Conservation (phyloP, 2,329 filamentous ascomycete species). For the Fusarium sp. region DNA sequence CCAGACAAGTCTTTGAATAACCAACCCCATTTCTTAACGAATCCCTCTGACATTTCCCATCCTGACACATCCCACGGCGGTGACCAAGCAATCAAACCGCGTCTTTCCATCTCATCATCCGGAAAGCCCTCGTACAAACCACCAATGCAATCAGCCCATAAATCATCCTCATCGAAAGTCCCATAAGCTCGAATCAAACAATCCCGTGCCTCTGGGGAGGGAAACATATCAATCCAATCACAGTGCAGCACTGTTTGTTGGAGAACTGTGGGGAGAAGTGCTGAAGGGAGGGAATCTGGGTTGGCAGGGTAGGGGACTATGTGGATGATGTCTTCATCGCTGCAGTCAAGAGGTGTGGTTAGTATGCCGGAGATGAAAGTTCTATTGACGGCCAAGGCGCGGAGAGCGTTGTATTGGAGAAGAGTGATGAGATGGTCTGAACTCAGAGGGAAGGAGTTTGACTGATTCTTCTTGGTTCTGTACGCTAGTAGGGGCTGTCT, state of each 20-base stretch:
- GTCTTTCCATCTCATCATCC: constrained; percentile 51
- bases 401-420: constrained; percentile 24
- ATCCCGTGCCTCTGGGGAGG: constrained; percentile 1
- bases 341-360: constrained; percentile 11
- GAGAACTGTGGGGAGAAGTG: constrained; percentile 13
- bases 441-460: constrained; percentile 1
- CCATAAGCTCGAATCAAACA: constrained; percentile 2
- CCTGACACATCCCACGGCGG: constrained; percentile 36
- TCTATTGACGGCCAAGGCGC: constrained; percentile 15
- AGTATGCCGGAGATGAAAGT: constrained; percentile 13
- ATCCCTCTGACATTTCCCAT: constrained; percentile 35
- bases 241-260: constrained; percentile 16
- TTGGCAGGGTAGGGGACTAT: constrained; percentile 10
- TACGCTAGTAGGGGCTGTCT: background rate
- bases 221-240: constrained; percentile 27
- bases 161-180: constrained; percentile 52
- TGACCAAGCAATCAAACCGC: constrained; percentile 54
- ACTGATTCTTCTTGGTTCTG: background rate
- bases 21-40: constrained; percentile 37
- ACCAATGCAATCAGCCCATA: constrained; percentile 54
- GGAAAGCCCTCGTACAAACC: constrained; percentile 56
- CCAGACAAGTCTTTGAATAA: constrained; percentile 10
- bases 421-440: constrained; percentile 25
- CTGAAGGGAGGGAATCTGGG: background rate
- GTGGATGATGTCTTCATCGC: background rate